Evolutionary conservation across 2,329 filamentous ascomycete genomes (phyloP).

Genomic region (Colletotrichum cordylinicola): DNA sequence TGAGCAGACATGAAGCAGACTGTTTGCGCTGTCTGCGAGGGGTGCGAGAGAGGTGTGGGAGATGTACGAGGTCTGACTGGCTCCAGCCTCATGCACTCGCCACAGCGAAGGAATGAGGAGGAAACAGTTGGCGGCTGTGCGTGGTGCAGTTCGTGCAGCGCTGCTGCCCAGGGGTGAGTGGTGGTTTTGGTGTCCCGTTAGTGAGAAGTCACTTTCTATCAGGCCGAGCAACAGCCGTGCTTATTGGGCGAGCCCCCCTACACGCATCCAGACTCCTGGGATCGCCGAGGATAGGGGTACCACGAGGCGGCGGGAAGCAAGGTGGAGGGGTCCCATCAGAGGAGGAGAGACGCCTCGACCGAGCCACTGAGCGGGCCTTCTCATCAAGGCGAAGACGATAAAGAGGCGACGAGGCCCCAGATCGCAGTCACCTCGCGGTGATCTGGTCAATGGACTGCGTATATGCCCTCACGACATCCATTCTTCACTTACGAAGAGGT

Average conservation of each 20-base stretch:
- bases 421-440: not conserved
- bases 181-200: constrained; percentile 8
- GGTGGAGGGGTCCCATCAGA: constrained; percentile 10
- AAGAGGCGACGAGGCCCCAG: constrained; percentile 3
- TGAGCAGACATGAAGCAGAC: not conserved
- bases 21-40: not conserved
- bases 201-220: constrained; percentile 25
- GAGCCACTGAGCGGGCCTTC: not conserved
- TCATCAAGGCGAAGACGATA: constrained; percentile 8
- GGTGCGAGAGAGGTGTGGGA: not conserved
- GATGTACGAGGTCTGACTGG: constrained; percentile 1
- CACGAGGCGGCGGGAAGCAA: constrained; percentile 12
- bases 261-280: constrained; percentile 21
- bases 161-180: not conserved
- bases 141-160: not conserved
- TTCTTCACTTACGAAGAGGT: not conserved
- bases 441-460: not conserved
- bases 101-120: not conserved
- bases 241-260: constrained; percentile 12
- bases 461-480: not conserved
- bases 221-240: not conserved
- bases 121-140: not conserved
- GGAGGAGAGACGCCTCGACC: not conserved
- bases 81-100: constrained; percentile 14
- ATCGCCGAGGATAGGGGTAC: constrained; percentile 19